phyloP scores from a whole-genome alignment of 2,329 filamentous ascomycete genomes.

The Exophiala lecanii-corni region DNA sequence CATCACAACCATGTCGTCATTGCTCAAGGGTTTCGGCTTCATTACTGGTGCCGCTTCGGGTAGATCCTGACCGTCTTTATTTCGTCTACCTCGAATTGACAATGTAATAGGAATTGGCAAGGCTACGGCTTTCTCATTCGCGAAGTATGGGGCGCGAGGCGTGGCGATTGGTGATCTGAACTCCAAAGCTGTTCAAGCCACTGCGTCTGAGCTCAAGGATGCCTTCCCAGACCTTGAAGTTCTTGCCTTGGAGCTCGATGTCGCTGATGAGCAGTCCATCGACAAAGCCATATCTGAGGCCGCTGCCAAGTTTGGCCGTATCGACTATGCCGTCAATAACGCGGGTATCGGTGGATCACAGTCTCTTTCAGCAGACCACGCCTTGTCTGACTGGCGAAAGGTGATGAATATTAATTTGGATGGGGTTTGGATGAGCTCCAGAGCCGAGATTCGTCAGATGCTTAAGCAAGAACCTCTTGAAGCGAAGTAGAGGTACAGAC shows the following conservation, averaged over 20 bases:
- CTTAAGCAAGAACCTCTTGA: conserved; percentile 17
- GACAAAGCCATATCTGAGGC: conserved; percentile 32
- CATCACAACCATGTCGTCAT: conserved; percentile 8
- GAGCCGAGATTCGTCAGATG: conserved; percentile 49
- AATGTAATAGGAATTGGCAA: conserved; percentile 12
- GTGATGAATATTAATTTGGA: conserved; percentile 52
- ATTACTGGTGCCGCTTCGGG: conserved; percentile 15
- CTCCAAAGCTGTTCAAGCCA: conserved; percentile 3
- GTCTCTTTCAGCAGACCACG: conserved; percentile 42
- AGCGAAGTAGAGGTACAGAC: conserved; percentile 3
- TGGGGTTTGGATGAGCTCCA: conserved; percentile 55
- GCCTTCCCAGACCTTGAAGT: conserved; percentile 30
- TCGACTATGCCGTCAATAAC: conserved; percentile 55
- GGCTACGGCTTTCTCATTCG: conserved; percentile 12
- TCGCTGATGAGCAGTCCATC: conserved; percentile 36
- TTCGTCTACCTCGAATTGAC: too few species aligned
- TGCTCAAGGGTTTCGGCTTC: conserved; percentile 14
- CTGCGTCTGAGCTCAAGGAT: conserved; percentile 9
- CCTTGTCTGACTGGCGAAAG: conserved; percentile 46
- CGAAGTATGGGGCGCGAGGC: conserved; percentile 4
- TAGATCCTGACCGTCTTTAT: conserved; percentile 1
- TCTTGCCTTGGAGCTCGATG: conserved; percentile 41
- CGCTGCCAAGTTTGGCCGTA: conserved; percentile 46
- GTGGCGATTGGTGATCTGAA: conserved; percentile 14
- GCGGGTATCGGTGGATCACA: conserved; percentile 48